Percentiles rank a stretch among this genome's conserved stretches.
These are phyloP conservation scores for Tephrocybe rancida DNA, from an alignment of 768 basidiomycete species.

Conservation along the genomic window DNA sequence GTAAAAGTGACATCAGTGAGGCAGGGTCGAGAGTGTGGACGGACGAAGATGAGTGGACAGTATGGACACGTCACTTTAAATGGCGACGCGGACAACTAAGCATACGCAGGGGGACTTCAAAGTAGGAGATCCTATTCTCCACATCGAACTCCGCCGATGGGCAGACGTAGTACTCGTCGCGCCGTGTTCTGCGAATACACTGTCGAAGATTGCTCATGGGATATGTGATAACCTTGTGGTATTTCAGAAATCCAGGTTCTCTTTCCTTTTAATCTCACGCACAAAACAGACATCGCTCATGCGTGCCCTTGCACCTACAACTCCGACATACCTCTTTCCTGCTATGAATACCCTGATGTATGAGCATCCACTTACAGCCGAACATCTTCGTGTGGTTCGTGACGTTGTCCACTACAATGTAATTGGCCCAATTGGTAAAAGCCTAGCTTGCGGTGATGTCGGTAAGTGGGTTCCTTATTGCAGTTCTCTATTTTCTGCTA, in stretches of 20 bases:
- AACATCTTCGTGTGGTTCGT: conserved; percentile 75
- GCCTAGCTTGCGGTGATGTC: conserved; percentile 88
- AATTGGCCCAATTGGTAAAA: conserved; percentile 87
- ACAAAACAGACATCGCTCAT: conserved; percentile 71
- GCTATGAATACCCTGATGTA: conserved; percentile 99
- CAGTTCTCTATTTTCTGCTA: neutral
- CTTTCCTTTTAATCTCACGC: neutral
- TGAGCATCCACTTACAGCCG: conserved; percentile 86
- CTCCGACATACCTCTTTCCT: conserved; percentile 89
- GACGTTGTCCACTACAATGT: conserved; percentile 82
- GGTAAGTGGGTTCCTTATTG: conserved; percentile 50
- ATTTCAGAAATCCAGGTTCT: neutral
- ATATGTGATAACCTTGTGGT: conserved; percentile 91
- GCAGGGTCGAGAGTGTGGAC: conserved; percentile 76
- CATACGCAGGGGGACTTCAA: conserved; percentile 61
- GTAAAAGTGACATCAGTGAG: conserved; percentile 47
- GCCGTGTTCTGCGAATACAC: conserved; percentile 96
- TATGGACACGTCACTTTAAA: conserved; percentile 39
- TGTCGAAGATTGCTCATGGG: conserved; percentile 90
- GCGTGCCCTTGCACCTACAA: conserved; percentile 80
- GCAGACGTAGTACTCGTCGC: conserved; percentile 94
- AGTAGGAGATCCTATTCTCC: conserved; percentile 90
- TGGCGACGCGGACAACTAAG: neutral
- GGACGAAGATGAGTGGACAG: conserved; percentile 93
- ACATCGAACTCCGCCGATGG: conserved; percentile 94